phyloP scores from a whole-genome alignment of 2,329 filamentous ascomycete species.

The Monosporascus sp. region DNA sequence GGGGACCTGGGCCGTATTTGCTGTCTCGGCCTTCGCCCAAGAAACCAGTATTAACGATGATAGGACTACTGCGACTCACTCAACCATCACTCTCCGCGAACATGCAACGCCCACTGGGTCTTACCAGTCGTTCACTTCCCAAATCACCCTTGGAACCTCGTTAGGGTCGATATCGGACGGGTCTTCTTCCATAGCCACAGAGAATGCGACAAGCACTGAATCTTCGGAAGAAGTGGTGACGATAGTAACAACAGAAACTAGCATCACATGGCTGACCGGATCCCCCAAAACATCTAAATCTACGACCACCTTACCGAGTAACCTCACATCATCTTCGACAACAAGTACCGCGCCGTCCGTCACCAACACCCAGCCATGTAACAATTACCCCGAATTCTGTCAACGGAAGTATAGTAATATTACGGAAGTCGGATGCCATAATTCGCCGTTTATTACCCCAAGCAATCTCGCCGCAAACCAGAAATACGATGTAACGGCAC shows the following conservation, averaged over 20 bases:
- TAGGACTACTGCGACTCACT: slow-evolving; percentile 33
- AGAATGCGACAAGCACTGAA: slow-evolving; percentile 26
- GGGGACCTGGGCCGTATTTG: slow-evolving; percentile 18
- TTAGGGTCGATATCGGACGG: slow-evolving; percentile 20
- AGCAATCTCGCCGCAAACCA: slow-evolving; percentile 77
- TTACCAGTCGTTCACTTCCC: slow-evolving; percentile 40
- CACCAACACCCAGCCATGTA: slow-evolving; percentile 74
- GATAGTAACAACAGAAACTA: slow-evolving; percentile 14
- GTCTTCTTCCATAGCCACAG: slow-evolving; percentile 22
- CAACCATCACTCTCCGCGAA: slow-evolving; percentile 22
- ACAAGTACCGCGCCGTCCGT: slow-evolving; percentile 40
- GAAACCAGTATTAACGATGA: slow-evolving; percentile 32
- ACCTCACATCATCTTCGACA: slow-evolving; percentile 36
- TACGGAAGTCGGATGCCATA: slow-evolving; percentile 73
- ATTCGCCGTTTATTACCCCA: slow-evolving; percentile 68
- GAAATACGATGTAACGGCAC: slow-evolving; percentile 58
- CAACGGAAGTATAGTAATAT: slow-evolving; percentile 74
- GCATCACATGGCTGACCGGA: slow-evolving; percentile 40
- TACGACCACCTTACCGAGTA: slow-evolving; percentile 38
- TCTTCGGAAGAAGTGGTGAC: slow-evolving; percentile 23
- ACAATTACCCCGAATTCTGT: slow-evolving; percentile 75
- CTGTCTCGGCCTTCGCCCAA: slow-evolving; percentile 13
- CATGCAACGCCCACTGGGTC: slow-evolving; percentile 37
- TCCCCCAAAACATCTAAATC: slow-evolving; percentile 31
- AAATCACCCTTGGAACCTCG: slow-evolving; percentile 33